phyloP scores from a whole-genome alignment of 2,329 filamentous ascomycete genomes.

The Hortaea sp. region DNA sequence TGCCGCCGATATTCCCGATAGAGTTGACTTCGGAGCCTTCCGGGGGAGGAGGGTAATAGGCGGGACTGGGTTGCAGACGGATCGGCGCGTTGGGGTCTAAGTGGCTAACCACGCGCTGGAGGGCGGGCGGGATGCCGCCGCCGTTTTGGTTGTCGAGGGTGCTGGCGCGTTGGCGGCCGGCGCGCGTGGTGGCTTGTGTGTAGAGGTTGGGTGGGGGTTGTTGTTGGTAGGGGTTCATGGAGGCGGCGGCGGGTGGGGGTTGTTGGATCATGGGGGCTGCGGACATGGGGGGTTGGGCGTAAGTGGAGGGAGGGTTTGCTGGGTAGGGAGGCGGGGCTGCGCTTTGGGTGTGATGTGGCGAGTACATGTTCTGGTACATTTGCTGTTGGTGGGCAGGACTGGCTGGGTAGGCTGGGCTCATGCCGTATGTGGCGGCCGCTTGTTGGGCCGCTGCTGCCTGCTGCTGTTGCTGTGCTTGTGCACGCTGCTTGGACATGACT shows the following conservation, averaged over 20 bases:
- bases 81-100: conserved; percentile 92
- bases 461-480: conserved; percentile 39
- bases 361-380: conserved; percentile 68
- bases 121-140: conserved; percentile 80
- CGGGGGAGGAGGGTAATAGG: conserved; percentile 88
- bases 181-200: conserved; percentile 64
- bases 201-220: conserved; percentile 56
- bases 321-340: conserved; percentile 67
- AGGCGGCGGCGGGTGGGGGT: conserved; percentile 35
- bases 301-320: conserved; percentile 55
- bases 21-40: conserved; percentile 66
- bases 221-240: conserved; percentile 25
- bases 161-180: conserved; percentile 76
- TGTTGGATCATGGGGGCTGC: conserved; percentile 45
- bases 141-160: conserved; percentile 87
- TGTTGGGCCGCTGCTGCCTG: conserved; percentile 33
- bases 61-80: conserved; percentile 84
- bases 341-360: conserved; percentile 36
- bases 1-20: conserved; percentile 55
- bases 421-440: conserved; percentile 16
- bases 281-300: conserved; percentile 54
- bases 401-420: conserved; percentile 33
- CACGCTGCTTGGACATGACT: conserved; percentile 83
- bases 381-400: conserved; percentile 17
- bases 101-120: conserved; percentile 92